A percentile compares a stretch with the other conserved stretches of the same genome.
phyloP scores from a whole-genome alignment of 768 basidiomycete genomes.

The Kwoniella sp. region DNA sequence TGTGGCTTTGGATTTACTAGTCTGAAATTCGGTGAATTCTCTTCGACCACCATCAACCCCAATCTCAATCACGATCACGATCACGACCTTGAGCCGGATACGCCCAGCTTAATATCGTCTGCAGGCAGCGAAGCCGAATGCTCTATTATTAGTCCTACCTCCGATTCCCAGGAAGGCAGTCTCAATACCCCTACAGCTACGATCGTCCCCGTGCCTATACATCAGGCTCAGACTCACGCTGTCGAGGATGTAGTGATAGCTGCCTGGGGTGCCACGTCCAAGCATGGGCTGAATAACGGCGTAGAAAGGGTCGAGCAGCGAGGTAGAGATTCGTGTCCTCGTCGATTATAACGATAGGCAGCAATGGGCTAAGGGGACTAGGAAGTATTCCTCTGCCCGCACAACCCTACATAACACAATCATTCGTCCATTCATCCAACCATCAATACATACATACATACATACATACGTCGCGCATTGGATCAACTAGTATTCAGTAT shows the following conservation, averaged over 20 bases:
- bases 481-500: conserved; percentile 1
- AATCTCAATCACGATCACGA: background rate
- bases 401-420: too few relatives aligned
- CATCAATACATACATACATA: conserved; percentile 2
- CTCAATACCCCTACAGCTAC: background rate
- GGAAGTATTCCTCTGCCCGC: too few relatives aligned
- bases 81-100: conserved; percentile 19
- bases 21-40: background rate
- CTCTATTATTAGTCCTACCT: background rate
- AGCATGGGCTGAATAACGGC: background rate
- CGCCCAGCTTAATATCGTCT: conserved; percentile 23
- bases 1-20: conserved; percentile 14
- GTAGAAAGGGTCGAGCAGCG: background rate
- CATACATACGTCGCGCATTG: background rate
- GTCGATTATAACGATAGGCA: background rate
- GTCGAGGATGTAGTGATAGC: conserved; percentile 10
- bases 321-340: background rate
- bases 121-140: conserved; percentile 21
- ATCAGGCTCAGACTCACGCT: conserved; percentile 3
- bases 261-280: background rate
- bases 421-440: background rate
- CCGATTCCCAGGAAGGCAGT: conserved; percentile 4
- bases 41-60: background rate
- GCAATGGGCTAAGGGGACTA: too few relatives aligned
- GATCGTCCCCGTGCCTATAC: background rate